Evolutionary conservation across 140 eudicot genomes (phyloP).

Genomic region (Bidens hawaiensis): DNA sequence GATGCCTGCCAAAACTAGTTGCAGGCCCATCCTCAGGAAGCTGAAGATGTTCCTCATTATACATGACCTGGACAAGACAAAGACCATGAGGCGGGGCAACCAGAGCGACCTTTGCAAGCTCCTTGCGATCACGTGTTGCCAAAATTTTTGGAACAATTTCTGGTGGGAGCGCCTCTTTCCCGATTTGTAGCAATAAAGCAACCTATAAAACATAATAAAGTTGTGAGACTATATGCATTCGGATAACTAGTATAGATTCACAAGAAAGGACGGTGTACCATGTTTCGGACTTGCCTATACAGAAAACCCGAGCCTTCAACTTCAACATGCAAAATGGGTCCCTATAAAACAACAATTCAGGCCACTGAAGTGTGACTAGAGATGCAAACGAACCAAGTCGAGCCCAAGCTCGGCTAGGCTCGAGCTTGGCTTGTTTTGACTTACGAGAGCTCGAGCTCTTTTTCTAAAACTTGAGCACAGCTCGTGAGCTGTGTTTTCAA

Average conservation of each 20-base stretch:
- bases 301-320: constrained; percentile 94
- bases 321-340: constrained; percentile 74
- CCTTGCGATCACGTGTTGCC: constrained; percentile 73
- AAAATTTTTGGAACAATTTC: constrained; percentile 61
- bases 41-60: constrained; percentile 60
- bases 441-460: no score
- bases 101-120: constrained; percentile 65
- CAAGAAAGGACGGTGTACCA: constrained; percentile 41
- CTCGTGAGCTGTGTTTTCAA: no score
- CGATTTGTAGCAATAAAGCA: constrained; percentile 84
- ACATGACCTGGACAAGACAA: constrained; percentile 54
- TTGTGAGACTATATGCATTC: neutral
- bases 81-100: constrained; percentile 86
- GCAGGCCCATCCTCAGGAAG: constrained; percentile 60
- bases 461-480: no score
- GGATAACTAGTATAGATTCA: neutral
- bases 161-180: constrained; percentile 74
- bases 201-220: constrained; percentile 41
- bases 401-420: no score
- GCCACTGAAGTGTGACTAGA: no score
- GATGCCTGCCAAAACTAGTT: constrained; percentile 73
- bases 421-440: no score
- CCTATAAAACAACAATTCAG: constrained; percentile 46
- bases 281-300: constrained; percentile 85
- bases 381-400: no score